Evolutionary conservation across 176 grass and related monocot species (phyloP), one percentile per base, ranked within the genome.

Genomic region (Oryza longistaminata): DNA sequence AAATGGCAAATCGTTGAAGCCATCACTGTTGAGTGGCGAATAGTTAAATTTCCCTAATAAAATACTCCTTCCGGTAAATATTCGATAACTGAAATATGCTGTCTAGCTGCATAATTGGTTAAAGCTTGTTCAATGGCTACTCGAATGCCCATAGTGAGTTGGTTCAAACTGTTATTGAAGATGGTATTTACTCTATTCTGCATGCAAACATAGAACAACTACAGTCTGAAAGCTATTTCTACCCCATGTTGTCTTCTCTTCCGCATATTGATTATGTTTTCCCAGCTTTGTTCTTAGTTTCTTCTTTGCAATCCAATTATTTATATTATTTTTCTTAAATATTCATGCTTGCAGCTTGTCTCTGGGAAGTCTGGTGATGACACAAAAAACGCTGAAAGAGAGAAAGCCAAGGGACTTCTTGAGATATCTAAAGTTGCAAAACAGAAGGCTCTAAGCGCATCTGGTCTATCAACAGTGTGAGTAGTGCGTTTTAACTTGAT

Each of bases 291-390:
- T 74, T 71, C 34, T 1, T 26, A 49, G 55, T 29, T 33, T 45
- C n/a, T 76, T 76, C 64, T 78, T 78, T 73, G 11, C 16, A 73
- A 73, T 42, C 13, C 19, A 16, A 52, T 55, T 37, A 53, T 65
- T 44, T 77, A 24, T 72, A 44, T 52, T 55, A 35, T 78, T 48
- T 73, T 52, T 6, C 44, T 64, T 55, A 21, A 25, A 85, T 61
- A 7, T 66, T 75, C 12, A 3, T 64, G 17, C 48, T 80, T 87
- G 75, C 85, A 98, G 96, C 85, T 95, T 85, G 93, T 98, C 81
- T 92, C 93, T 83, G 95, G 89, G 75, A 98, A 98, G 79, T 78
- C 87, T 53, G 75, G 90, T 17, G 94, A 93, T 27, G 96, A 98
- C 68, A 83, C 78, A 19, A 92, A 83, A 91, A 92, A 68, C 81